Base-by-base conservation (phyloP, 1,284 basidiomycete genomes). In the Puccinia horiana region DNA sequence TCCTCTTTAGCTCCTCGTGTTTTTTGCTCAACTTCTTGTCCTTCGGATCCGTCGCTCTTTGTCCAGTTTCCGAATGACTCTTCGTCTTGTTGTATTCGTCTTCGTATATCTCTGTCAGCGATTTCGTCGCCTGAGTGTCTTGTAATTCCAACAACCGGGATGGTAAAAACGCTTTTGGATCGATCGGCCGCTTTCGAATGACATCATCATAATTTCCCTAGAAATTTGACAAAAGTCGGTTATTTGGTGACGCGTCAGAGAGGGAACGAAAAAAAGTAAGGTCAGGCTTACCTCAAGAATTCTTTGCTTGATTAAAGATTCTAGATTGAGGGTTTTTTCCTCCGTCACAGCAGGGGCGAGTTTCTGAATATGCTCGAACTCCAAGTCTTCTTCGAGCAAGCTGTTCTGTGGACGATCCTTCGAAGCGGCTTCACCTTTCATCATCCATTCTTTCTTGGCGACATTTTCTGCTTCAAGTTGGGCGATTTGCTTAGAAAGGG, bases 21-120 rank as follows among this genome's bases (percentile, higher is more conserved):
- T 97, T 94, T 86, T 94, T 93, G 85, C 90, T 89, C 40, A 99
- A 89, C 87, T 94, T 96, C 35, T 92, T 94, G 85, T 99, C 96
- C 0, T 94, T 90, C 84, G 95, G 93, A 84, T 95, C 93, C 2
- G 88, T 88, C 20, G 76, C 76, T 14, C 88, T 86, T 0, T 89
- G 87, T 26, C 89, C 87, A 0, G 86, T 87, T 32, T 87, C 88
- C 5, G 85, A 76, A 0, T 87, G 82, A n/a, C 42, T 67, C 79
- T 91, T 78, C 88, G 91, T n/a, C 88, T 91, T 91, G 73, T 92
- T 89, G 87, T 93, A 99, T 84, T 97, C 95, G 84, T 94, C 92
- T 87, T 98, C 97, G 88, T 99, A 99, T 83, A 98, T 94, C 88
- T 99, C 94, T 9, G 95, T 95, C 49, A 99, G 90, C 0, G 93